phyloP scores from a whole-genome alignment of 495 filamentous ascomycete genomes.

The Penicillium parvum region DNA sequence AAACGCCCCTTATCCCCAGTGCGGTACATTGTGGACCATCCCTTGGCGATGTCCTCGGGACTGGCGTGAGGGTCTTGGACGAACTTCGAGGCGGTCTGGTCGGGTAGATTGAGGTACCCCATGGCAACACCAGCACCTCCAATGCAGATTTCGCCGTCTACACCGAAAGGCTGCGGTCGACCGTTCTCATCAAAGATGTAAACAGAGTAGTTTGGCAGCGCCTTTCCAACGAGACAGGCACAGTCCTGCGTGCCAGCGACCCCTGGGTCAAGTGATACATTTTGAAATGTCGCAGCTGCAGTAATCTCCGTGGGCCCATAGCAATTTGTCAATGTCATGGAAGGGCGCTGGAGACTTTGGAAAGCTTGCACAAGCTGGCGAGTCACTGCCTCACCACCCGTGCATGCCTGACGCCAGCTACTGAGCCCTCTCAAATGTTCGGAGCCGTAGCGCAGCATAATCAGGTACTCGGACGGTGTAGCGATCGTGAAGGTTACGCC shows the following conservation, averaged over 20 bases:
- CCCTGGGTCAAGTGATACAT: background rate
- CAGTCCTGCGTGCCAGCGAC: constrained; percentile 13
- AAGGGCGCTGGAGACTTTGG: constrained; percentile 3
- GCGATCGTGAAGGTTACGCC: constrained; percentile 31
- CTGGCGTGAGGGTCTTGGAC: constrained; percentile 26
- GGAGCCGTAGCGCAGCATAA: constrained; percentile 25
- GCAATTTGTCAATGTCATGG: constrained; percentile 19
- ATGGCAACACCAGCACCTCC: constrained; percentile 35
- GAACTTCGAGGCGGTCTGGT: constrained; percentile 33
- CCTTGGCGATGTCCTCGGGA: constrained; percentile 8
- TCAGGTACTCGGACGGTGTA: constrained; percentile 38
- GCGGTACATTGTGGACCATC: constrained; percentile 35
- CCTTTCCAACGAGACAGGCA: constrained; percentile 13
- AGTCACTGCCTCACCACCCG: constrained; percentile 23
- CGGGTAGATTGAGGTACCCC: constrained; percentile 41
- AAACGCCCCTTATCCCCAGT: constrained; percentile 40
- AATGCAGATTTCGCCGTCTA: constrained; percentile 40
- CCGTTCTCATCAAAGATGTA: constrained; percentile 42
- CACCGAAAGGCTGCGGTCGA: constrained; percentile 31
- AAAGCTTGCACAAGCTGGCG: constrained; percentile 9
- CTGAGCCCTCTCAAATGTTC: constrained; percentile 2
- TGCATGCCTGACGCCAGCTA: constrained; percentile 21
- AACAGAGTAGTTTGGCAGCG: constrained; percentile 25
- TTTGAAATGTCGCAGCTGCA: no score
- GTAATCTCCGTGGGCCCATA: constrained; percentile 32